These are phyloP conservation scores for Vaccinium corymbosum DNA, from an alignment of 148 eudicot species.

Conservation along the genomic window DNA sequence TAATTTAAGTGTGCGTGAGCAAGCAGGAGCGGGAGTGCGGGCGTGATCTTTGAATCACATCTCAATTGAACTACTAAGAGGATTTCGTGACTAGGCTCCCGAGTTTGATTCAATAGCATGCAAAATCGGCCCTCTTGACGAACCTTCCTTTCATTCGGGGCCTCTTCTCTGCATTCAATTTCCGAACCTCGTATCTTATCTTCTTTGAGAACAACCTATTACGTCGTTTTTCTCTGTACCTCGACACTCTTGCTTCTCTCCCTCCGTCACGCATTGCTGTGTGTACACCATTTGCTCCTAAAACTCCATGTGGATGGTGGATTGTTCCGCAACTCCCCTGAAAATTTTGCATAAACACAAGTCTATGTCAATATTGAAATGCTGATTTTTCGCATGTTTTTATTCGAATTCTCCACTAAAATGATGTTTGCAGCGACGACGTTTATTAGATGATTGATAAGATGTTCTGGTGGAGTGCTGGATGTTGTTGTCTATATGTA, in stretches of 20 bases:
- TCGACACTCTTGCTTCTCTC: conserved; percentile 79
- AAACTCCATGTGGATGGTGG: conserved; percentile 26
- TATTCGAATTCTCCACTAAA: not conserved
- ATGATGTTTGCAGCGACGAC: not conserved
- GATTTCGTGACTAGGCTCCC: not conserved
- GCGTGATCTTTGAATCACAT: no score
- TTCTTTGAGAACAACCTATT: conserved; percentile 87
- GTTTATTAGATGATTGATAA: not conserved
- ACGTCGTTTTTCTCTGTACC: conserved; percentile 92
- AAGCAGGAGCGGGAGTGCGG: no score
- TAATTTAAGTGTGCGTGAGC: no score
- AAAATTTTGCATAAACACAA: not conserved
- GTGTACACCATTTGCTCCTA: conserved; percentile 30
- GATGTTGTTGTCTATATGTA: not conserved
- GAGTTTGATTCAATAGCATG: not conserved
- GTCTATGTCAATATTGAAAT: no score
- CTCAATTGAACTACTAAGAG: no score
- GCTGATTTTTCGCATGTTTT: not conserved
- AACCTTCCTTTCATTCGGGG: conserved; percentile 96
- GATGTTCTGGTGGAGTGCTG: not conserved
- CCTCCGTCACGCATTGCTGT: conserved; percentile 43
- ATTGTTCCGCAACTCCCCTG: conserved; percentile 55
- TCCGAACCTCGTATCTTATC: conserved; percentile 93
- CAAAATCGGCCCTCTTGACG: conserved; percentile 63
- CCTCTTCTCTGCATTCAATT: conserved; percentile 92